Base-by-base conservation (phyloP, 2,329 filamentous ascomycete genomes). In the Dissoconium aciculare region DNA sequence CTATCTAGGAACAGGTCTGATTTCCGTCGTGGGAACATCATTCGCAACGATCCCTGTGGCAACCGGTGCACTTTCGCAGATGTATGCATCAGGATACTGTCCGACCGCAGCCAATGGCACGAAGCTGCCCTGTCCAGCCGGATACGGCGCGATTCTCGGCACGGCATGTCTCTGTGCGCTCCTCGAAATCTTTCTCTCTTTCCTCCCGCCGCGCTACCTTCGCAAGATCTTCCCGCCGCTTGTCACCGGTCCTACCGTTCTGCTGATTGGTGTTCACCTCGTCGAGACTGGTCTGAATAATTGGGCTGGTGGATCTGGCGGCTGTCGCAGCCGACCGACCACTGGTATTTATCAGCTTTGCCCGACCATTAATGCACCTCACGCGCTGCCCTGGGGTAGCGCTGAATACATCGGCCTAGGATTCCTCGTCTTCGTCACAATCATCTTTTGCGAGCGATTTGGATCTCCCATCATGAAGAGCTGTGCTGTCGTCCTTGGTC, bases 381-480 rank as follows among this genome's bases (percentile, higher is more conserved):
- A 75, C 35, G 66, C 79, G 10, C 62, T 87, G 1, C 74, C 60
- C 0, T 89, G 82, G 82, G 82, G 79, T 3, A 74, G 73, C 21
- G 69, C 80, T 1, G 76, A 89, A 53, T 83, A 78, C 42, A 69
- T 89, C 4, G 81, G 73, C 0, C 67, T 89, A 2, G 81, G 81
- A 0, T 85, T 89, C 58, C 72, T 72, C 26, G 81, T 85, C 3
- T 87, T 87, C 49, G 43, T 78, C 26, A 78, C 76, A 15, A 87
- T 89, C 48, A 75, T 89, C 37, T 50, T 87, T 9, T 81, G 78
- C 50, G 81, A 89, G 54, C 70, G 79, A 8, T 84, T 85, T 44
- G 82, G 82, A 1, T 69, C 78, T 0, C 81, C 82, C 0, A 78
- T 89, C 41, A 85, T 89, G 78, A 85, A 85, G 51, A 80, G 74